Evolutionary conservation across 768 basidiomycete genomes (phyloP), one percentile per base, ranked within the genome.

Genomic region (Leccinum variicolor): DNA sequence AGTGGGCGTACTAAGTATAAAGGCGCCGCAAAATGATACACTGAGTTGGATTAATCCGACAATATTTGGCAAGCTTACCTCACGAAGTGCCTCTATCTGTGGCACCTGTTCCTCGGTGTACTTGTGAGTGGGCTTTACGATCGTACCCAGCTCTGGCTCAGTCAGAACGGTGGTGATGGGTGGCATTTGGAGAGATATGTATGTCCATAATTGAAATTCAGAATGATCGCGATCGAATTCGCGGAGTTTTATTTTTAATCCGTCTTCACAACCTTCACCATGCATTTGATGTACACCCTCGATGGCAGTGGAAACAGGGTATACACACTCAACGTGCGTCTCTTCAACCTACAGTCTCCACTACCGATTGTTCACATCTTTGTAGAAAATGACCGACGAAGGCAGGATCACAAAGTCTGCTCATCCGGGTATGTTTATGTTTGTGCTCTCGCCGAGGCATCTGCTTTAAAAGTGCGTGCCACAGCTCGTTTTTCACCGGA

Each of bases 271-370:
- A 41, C 36, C 7, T 41, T n/a, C 50, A 4, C 10, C 25, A 98
- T 98, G 96, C 95, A 98, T 85, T 79, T 98, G 68, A 98, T 98
- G 96, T 98, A 96, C 76, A 90, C 89, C 15, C 62, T 89, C 47
- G 89, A 93, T 66, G 83, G 81, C 57, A 72, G 73, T 47, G 92
- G 92, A 17, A 87, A 84, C 77, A 86, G 96, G 70, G 64, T 91
- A 3, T 99, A 99, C 73, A 97, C 95, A 54, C 85, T 98, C 63
- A 95, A 95, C 72, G 95, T 96, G 52, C 55, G 80, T 66, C n/a
- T 21, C 6, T n/a, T 36, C 5, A 23, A 23, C 43, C 2, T 2
- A 13, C 2, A 3, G 10, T 23, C 17, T 34, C 54, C 45, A 33
- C 23, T 29, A 33, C 25, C 28, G 13, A 17, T 53, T 21, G 46